These are phyloP conservation scores for Dionaea muscipula DNA, from an alignment of 179 eudicot species.

Conservation along the genomic window DNA sequence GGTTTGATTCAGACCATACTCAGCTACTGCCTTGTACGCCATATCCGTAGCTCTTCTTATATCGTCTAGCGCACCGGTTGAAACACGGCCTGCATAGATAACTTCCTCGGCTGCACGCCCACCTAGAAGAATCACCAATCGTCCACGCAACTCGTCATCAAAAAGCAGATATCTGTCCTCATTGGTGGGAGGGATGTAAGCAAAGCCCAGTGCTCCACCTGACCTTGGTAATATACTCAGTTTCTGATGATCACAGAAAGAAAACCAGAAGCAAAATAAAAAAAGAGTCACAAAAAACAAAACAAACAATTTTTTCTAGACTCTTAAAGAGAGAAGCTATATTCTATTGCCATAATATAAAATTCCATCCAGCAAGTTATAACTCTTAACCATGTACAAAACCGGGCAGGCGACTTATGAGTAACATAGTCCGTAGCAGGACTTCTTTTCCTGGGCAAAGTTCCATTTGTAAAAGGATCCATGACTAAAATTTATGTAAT, in stretches of 20 bases:
- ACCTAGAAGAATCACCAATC: constrained; percentile 91
- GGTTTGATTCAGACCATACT: constrained; percentile 73
- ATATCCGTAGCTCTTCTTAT: constrained; percentile 84
- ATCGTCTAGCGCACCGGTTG: constrained; percentile 94
- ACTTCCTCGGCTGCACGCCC: constrained; percentile 98
- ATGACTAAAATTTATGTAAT: no score
- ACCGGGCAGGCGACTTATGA: no score
- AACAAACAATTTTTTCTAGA: no score
- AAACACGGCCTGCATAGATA: constrained; percentile 76
- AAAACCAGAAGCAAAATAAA: no score
- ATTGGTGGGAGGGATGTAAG: constrained; percentile 74
- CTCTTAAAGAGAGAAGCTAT: no score
- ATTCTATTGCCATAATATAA: no score
- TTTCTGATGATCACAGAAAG: constrained; percentile 44
- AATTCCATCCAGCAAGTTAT: no score
- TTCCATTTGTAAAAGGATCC: no score
- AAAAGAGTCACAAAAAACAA: no score
- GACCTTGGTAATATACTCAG: constrained; percentile 89
- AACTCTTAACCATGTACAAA: no score
- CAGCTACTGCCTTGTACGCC: constrained; percentile 92
- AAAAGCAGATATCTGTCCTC: constrained; percentile 93
- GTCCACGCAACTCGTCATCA: constrained; percentile 79
- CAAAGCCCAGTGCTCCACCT: constrained; percentile 90
- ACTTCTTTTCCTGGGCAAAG: no score
- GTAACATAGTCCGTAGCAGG: no score